Conservation (phyloP, 2,329 filamentous ascomycete species). For the Ceratocystis smalleyi region DNA sequence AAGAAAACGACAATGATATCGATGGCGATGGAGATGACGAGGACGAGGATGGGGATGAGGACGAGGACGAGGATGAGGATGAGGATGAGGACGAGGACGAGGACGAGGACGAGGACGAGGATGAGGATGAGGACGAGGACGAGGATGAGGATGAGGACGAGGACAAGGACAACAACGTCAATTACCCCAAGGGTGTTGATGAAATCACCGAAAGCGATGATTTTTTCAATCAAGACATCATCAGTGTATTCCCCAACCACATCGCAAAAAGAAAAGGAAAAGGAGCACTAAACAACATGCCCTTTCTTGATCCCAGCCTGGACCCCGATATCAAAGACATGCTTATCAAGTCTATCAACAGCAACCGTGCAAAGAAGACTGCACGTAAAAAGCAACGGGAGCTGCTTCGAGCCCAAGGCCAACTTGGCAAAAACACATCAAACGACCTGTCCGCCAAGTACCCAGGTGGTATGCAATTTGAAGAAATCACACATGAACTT, state of each 20-base stretch:
- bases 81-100: neutral
- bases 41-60: neutral
- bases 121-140: no score
- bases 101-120: no score
- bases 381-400: slow-evolving; percentile 55
- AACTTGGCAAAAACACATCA: slow-evolving; percentile 49
- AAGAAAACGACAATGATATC: neutral
- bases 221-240: slow-evolving; percentile 11
- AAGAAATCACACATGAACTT: slow-evolving; percentile 59
- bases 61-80: neutral
- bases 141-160: neutral
- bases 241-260: slow-evolving; percentile 9
- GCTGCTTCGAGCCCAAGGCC: slow-evolving; percentile 47
- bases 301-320: slow-evolving; percentile 25
- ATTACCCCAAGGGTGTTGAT: neutral
- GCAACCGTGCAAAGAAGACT: slow-evolving; percentile 56
- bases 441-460: slow-evolving; percentile 48
- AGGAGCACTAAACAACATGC: neutral
- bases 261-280: neutral
- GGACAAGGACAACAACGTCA: neutral
- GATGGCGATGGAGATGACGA: neutral
- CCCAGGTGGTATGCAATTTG: slow-evolving; percentile 19
- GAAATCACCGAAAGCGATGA: neutral
- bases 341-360: slow-evolving; percentile 45
- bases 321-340: slow-evolving; percentile 52